phyloP scores from a whole-genome alignment of 306 rosid genomes.

The Vigna angularis region DNA sequence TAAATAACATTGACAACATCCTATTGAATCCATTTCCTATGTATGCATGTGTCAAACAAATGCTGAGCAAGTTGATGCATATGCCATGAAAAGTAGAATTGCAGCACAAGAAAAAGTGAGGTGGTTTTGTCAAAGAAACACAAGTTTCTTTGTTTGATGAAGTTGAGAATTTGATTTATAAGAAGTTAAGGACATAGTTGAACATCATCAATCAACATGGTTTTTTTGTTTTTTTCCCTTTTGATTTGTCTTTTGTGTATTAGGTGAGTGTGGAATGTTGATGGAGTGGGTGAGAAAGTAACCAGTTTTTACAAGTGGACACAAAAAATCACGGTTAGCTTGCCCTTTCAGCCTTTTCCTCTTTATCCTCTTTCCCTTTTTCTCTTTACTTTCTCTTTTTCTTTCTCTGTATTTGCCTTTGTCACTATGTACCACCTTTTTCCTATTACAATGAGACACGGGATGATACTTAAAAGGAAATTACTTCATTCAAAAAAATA shows the following conservation, averaged over 20 bases:
- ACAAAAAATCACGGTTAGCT: conserved; percentile 44
- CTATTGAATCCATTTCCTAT: neutral
- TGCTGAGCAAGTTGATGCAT: neutral
- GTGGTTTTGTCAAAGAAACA: conserved; percentile 11
- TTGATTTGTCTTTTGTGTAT: conserved; percentile 28
- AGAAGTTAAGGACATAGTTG: neutral
- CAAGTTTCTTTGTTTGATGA: conserved; percentile 20
- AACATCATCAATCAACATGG: conserved; percentile 14
- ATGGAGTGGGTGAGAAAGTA: conserved; percentile 53
- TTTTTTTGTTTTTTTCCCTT: neutral
- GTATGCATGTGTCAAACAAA: conserved; percentile 9
- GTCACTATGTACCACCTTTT: conserved; percentile 20
- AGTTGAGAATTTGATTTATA: conserved; percentile 28
- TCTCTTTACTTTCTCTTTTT: conserved; percentile 27
- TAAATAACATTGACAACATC: neutral
- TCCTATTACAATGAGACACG: neutral
- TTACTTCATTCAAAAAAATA: neutral
- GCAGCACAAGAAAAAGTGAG: conserved; percentile 29
- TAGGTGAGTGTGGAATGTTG: conserved; percentile 37
- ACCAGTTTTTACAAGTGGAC: conserved; percentile 33
- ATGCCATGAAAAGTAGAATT: neutral
- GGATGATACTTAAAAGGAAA: neutral
- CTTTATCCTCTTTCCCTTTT: conserved; percentile 33
- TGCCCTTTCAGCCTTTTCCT: conserved; percentile 24
- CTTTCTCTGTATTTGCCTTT: conserved; percentile 34